Conservation (phyloP, 106 monocot genomes). For the Dioscorea alata region DNA sequence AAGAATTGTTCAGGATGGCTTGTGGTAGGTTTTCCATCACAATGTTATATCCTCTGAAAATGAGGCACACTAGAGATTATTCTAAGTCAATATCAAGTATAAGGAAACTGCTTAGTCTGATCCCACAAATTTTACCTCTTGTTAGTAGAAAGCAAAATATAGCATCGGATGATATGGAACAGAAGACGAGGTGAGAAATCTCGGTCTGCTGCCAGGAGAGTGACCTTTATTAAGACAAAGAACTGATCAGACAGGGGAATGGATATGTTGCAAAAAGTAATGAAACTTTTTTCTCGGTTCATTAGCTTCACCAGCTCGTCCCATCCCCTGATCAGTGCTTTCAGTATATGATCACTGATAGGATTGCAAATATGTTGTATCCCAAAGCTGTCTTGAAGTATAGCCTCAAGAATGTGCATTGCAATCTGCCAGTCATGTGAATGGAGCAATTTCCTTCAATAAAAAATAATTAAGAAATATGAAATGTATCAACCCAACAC, state of each 20-base stretch:
- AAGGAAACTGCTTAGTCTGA: not conserved
- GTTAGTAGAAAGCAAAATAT: slow-evolving; percentile 32
- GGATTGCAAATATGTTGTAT: slow-evolving; percentile 30
- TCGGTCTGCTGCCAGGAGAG: slow-evolving; percentile 11
- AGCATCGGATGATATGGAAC: slow-evolving; percentile 54
- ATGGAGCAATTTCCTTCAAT: not conserved
- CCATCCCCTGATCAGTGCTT: slow-evolving; percentile 25
- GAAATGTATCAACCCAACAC: too few species aligned
- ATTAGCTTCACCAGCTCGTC: slow-evolving; percentile 21
- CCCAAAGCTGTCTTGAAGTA: slow-evolving; percentile 27
- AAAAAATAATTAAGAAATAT: not conserved
- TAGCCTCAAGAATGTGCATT: slow-evolving; percentile 57
- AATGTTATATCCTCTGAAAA: slow-evolving; percentile 27
- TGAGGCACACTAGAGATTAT: not conserved
- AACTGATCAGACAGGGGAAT: not conserved
- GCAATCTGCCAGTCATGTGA: slow-evolving; percentile 32
- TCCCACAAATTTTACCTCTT: slow-evolving; percentile 19
- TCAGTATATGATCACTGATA: slow-evolving; percentile 2
- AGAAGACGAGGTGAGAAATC: slow-evolving; percentile 53
- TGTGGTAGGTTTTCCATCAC: slow-evolving; percentile 21
- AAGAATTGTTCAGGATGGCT: slow-evolving; percentile 15
- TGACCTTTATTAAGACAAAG: slow-evolving; percentile 12
- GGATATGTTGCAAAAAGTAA: too few species aligned
- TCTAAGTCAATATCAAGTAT: not conserved
- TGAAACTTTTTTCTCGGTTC: too few species aligned